phyloP scores from a whole-genome alignment of 2,329 filamentous ascomycete genomes.

The Paracoccidioides brasiliensis region DNA sequence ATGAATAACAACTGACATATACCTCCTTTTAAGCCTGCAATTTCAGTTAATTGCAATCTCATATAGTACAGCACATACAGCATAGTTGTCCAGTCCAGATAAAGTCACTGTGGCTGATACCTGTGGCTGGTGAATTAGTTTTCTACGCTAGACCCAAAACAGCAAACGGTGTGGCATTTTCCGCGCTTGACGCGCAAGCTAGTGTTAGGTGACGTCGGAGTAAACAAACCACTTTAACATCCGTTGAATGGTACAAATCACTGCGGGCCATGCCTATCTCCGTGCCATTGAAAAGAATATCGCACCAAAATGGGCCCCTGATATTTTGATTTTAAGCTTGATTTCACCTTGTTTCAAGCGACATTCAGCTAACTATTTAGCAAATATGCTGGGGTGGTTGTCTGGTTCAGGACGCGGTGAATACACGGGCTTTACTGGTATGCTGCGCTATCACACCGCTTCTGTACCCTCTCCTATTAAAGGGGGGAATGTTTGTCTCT shows the following conservation, averaged over 20 bases:
- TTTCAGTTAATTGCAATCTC: too few relatives aligned
- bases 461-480: neutral
- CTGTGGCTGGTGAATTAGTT: neutral
- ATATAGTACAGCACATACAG: too few relatives aligned
- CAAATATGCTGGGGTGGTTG: constrained; percentile 24
- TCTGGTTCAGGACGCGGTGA: constrained; percentile 18
- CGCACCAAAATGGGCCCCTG: neutral
- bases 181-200: neutral
- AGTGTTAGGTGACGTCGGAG: neutral
- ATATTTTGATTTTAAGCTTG: constrained; percentile 9
- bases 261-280: constrained; percentile 3
- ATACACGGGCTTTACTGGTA: constrained; percentile 19
- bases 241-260: constrained; percentile 5
- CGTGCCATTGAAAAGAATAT: constrained; percentile 23
- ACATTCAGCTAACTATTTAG: constrained; percentile 1
- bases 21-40: too few relatives aligned
- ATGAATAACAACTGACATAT: too few relatives aligned
- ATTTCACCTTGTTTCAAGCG: constrained; percentile 12
- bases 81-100: neutral
- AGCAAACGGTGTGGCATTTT: neutral
- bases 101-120: neutral
- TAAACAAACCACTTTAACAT: constrained; percentile 11
- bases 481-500: neutral
- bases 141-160: neutral
- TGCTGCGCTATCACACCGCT: constrained; percentile 8